A percentile compares a stretch with the other conserved stretches of the same genome.
Evolutionary conservation across 352 stramenopile species (phyloP).

Genomic region (Halophytophthora batemanensis): DNA sequence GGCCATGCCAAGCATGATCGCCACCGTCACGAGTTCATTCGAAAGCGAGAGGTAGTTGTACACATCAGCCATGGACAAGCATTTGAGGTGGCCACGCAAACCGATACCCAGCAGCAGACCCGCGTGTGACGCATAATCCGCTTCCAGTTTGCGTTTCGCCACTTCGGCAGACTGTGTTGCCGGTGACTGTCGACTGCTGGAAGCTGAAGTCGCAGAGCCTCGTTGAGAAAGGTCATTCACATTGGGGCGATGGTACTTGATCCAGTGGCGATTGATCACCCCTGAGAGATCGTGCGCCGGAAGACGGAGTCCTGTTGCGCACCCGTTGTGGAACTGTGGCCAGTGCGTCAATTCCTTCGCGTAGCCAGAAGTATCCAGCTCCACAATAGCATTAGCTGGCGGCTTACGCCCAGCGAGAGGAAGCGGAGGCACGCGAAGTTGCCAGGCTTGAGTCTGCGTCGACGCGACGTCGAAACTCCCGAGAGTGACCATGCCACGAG

Average conservation of each 20-base stretch:
- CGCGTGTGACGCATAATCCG: slow-evolving; percentile 89
- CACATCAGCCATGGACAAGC: slow-evolving; percentile 96
- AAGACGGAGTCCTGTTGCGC: slow-evolving; percentile 93
- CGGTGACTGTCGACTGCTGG: slow-evolving; percentile 11
- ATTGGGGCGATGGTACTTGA: slow-evolving; percentile 95
- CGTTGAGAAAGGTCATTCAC: slow-evolving; percentile 23
- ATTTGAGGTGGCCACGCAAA: slow-evolving; percentile 91
- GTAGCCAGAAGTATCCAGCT: slow-evolving; percentile 89
- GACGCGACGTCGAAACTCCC: slow-evolving; percentile 79
- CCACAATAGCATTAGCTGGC: slow-evolving; percentile 91
- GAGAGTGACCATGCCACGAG: slow-evolving; percentile 96
- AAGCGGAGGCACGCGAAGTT: slow-evolving; percentile 90
- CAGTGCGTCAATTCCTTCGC: slow-evolving; percentile 92
- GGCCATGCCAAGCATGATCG: slow-evolving; percentile 96
- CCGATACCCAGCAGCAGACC: slow-evolving; percentile 96
- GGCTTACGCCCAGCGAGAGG: slow-evolving; percentile 93
- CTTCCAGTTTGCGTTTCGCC: slow-evolving; percentile 55
- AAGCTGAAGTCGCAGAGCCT: slow-evolving; percentile 9
- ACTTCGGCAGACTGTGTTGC: slow-evolving; percentile 15
- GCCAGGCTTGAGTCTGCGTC: slow-evolving; percentile 76
- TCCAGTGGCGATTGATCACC: slow-evolving; percentile 96
- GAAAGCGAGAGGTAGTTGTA: slow-evolving; percentile 98
- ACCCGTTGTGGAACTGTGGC: slow-evolving; percentile 99
- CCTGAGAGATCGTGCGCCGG: slow-evolving; percentile 55
- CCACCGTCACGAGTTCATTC: slow-evolving; percentile 95